Percentiles rank a stretch among this genome's conserved stretches.
These are phyloP conservation scores for Kodamaea kakaduensis DNA, from an alignment of 805 yeast genomes.

Conservation along the genomic window DNA sequence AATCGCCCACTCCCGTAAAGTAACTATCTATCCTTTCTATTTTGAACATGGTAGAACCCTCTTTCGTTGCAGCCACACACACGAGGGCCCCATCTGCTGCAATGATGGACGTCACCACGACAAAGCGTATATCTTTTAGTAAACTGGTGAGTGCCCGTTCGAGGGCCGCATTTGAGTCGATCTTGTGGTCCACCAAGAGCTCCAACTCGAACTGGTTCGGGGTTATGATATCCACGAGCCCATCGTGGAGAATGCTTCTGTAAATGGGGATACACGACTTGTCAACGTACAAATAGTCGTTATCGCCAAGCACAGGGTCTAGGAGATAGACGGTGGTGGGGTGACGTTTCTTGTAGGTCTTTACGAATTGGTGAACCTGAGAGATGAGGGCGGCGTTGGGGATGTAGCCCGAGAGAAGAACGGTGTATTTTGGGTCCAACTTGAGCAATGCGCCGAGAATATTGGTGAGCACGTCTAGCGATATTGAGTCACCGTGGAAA, in stretches of 20 bases:
- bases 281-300: constrained; percentile 64
- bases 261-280: constrained; percentile 37
- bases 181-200: constrained; percentile 48
- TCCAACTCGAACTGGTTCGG: constrained; percentile 93
- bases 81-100: neutral
- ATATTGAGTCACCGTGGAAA: constrained; percentile 44
- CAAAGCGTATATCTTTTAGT: constrained; percentile 40
- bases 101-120: constrained; percentile 63
- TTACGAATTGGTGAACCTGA: constrained; percentile 29
- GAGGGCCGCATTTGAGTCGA: constrained; percentile 38
- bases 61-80: constrained; percentile 6
- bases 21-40: constrained; percentile 69
- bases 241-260: constrained; percentile 50
- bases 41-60: constrained; percentile 30
- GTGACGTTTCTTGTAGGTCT: constrained; percentile 29
- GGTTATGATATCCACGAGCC: constrained; percentile 68
- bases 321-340: constrained; percentile 49
- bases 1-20: constrained; percentile 93
- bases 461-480: constrained; percentile 5
- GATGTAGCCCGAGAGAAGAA: constrained; percentile 65
- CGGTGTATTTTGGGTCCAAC: constrained; percentile 20
- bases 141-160: constrained; percentile 37
- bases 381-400: constrained; percentile 52
- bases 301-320: constrained; percentile 83
- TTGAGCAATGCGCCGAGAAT: constrained; percentile 11